Evolutionary conservation across 805 yeast genomes (phyloP).

Genomic region (Candida insectorum): DNA sequence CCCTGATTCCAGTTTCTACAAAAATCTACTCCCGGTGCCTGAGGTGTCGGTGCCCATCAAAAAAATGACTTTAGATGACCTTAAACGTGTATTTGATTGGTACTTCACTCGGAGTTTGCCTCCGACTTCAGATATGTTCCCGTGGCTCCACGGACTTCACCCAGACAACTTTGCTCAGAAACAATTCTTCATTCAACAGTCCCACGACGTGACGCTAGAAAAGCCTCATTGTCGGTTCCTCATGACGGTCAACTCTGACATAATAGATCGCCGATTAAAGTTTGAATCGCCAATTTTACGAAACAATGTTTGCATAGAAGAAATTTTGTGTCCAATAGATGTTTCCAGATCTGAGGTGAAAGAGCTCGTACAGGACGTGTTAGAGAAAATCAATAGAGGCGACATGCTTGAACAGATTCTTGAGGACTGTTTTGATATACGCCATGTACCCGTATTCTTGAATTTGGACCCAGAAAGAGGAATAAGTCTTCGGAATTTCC

Average conservation of each 20-base stretch:
- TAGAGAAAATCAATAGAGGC: conserved; percentile 15
- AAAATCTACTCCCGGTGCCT: too few species aligned
- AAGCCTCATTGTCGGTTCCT: conserved; percentile 29
- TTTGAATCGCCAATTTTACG: conserved; percentile 30
- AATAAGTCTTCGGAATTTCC: conserved; percentile 77
- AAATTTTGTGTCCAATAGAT: conserved; percentile 50
- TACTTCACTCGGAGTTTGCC: conserved; percentile 49
- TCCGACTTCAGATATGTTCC: conserved; percentile 66
- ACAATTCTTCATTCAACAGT: conserved; percentile 38
- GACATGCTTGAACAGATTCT: conserved; percentile 25
- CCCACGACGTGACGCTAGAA: conserved; percentile 2
- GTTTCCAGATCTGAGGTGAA: conserved; percentile 35
- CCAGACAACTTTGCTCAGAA: conserved; percentile 53
- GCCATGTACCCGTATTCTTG: conserved; percentile 50
- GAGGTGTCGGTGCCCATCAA: too few species aligned
- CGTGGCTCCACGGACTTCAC: conserved; percentile 86
- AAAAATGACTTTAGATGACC: too few species aligned
- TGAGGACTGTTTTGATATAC: conserved; percentile 42
- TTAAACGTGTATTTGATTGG: conserved; percentile 24
- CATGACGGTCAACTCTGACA: conserved; percentile 30
- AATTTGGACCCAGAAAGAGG: conserved; percentile 69
- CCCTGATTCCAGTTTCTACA: background rate
- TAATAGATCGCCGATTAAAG: conserved; percentile 1
- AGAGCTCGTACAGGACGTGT: conserved; percentile 16
- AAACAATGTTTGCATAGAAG: conserved; percentile 53